Conservation (phyloP, 2,329 filamentous ascomycete genomes). For the Epichloe festucae region DNA sequence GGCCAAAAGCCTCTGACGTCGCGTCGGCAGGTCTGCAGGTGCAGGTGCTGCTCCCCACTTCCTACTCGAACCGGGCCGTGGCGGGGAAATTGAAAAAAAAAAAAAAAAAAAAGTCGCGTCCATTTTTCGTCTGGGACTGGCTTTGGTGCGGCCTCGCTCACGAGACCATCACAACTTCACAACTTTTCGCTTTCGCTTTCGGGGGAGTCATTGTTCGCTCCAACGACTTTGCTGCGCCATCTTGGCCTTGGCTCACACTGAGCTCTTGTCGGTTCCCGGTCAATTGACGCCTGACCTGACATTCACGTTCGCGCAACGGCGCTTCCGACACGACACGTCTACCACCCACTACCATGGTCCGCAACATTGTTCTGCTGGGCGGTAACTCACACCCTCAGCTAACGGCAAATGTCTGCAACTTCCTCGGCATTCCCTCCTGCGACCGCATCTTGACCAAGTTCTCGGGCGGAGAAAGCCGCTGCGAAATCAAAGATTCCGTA, state of each 20-base stretch:
- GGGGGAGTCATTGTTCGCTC: neutral
- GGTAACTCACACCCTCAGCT: slow-evolving; percentile 86
- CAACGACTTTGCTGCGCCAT: neutral
- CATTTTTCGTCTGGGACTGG: neutral
- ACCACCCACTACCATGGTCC: slow-evolving; percentile 52
- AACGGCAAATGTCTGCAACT: slow-evolving; percentile 74
- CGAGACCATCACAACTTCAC: neutral
- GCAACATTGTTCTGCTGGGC: slow-evolving; percentile 87
- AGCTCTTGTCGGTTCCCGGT: neutral
- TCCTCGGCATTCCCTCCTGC: slow-evolving; percentile 74
- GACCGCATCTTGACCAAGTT: slow-evolving; percentile 84
- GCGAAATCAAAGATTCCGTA: slow-evolving; percentile 92
- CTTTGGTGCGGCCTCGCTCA: slow-evolving; percentile 3
- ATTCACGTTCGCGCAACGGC: neutral
- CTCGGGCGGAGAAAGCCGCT: slow-evolving; percentile 85
- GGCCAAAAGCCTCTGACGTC: slow-evolving; percentile 8
- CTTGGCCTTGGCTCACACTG: neutral
- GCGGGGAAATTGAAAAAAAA: slow-evolving; percentile 5
- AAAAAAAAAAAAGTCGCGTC: slow-evolving; percentile 6
- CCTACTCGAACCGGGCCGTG: slow-evolving; percentile 1
- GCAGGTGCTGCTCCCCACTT: slow-evolving; percentile 4
- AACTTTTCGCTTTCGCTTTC: neutral
- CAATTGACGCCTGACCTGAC: neutral
- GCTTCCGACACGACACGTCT: neutral
- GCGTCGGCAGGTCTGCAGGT: slow-evolving; percentile 1